Percentiles rank a stretch among this genome's conserved stretches.
Conservation (phyloP, 495 filamentous ascomycete genomes). For the Lasiosphaeriaceae sp. region DNA sequence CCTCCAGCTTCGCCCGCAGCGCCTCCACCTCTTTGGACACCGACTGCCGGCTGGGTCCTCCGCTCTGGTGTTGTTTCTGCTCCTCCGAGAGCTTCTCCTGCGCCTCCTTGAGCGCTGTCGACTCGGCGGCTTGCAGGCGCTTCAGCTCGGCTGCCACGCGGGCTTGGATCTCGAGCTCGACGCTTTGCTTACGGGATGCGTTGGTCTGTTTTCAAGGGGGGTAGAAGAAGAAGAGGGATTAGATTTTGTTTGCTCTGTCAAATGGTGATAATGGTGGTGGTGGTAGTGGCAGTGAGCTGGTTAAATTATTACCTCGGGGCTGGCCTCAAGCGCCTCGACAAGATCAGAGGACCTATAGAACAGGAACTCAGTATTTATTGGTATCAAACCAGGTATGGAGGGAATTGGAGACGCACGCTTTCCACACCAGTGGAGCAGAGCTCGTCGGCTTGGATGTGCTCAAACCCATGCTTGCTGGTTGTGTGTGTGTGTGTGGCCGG, state of each 20-base stretch:
- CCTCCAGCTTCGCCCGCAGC: slow-evolving; percentile 69
- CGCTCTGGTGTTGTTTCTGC: slow-evolving; percentile 9
- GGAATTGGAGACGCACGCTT: too few species aligned
- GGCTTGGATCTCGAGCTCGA: slow-evolving; percentile 83
- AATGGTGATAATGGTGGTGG: neutral
- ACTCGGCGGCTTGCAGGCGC: slow-evolving; percentile 58
- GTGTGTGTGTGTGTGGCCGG: too few species aligned
- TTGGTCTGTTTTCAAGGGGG: slow-evolving; percentile 61
- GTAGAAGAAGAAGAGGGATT: neutral
- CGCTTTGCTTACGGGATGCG: slow-evolving; percentile 71
- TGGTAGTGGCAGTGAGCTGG: neutral
- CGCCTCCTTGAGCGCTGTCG: slow-evolving; percentile 56
- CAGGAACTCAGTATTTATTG: slow-evolving; percentile 7
- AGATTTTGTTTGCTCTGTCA: neutral
- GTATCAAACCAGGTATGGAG: too few species aligned
- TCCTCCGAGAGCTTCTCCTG: slow-evolving; percentile 53
- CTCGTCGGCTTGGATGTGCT: slow-evolving; percentile 44
- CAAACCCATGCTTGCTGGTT: slow-evolving; percentile 38
- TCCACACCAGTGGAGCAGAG: slow-evolving; percentile 44
- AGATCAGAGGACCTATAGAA: slow-evolving; percentile 67
- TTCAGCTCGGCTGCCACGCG: slow-evolving; percentile 84
- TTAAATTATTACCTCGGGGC: slow-evolving; percentile 65
- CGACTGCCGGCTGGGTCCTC: slow-evolving; percentile 24
- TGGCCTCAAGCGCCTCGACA: slow-evolving; percentile 75
- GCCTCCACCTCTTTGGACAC: slow-evolving; percentile 46